Evolutionary conservation across 2,329 filamentous ascomycete genomes (phyloP), one percentile per base, ranked within the genome.

Genomic region (Sporothrix dimorphospora): DNA sequence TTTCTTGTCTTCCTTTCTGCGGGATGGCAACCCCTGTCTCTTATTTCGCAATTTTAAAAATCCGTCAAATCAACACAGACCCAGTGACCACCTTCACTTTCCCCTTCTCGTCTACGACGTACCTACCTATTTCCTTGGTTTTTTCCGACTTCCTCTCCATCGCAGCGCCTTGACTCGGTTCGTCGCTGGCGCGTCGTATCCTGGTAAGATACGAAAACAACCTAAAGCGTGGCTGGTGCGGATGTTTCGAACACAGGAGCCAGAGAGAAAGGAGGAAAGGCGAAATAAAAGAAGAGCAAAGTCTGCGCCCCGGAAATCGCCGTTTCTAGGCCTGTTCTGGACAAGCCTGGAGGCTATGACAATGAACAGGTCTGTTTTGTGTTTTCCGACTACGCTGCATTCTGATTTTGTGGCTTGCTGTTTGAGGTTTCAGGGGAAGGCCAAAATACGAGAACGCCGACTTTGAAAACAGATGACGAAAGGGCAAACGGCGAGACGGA

Each of bases 161-260:
- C 24, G 4, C 19, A 27, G 57, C n/a, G 8, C 34, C 38, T 21
- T 63, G 57, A 63, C 57, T 14, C 14, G 4, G 34, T 63, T 63
- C 34, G 57, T 40, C 38, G 11, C 40, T 40, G 24, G 40, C 11
- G 14, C 40, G 57, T 24, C 24, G 34, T 40, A 34, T 65, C 40
- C 30, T 45, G 8, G 38, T 45, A 63, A 40, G 38, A 65, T 27
- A 63, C 61, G 38, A 65, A 47, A 47, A 14, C 40, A 30, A 47
- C 61, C 61, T n/a, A 66, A 19, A 11, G 40, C 61, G 4, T 47
- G 61, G 61, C 12, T 34, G 30, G n/a, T 63, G 57, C 57, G 38
- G 27, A 11, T 66, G 61, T 47, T 66, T 66, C 40, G 47, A 67
- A 49, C 9, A 8, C 19, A 67, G 55, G 19, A n/a, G n/a, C n/a